These are phyloP conservation scores for Hypoxylon sp. DNA, from an alignment of 2,329 filamentous ascomycete genomes.

Conservation along the genomic window DNA sequence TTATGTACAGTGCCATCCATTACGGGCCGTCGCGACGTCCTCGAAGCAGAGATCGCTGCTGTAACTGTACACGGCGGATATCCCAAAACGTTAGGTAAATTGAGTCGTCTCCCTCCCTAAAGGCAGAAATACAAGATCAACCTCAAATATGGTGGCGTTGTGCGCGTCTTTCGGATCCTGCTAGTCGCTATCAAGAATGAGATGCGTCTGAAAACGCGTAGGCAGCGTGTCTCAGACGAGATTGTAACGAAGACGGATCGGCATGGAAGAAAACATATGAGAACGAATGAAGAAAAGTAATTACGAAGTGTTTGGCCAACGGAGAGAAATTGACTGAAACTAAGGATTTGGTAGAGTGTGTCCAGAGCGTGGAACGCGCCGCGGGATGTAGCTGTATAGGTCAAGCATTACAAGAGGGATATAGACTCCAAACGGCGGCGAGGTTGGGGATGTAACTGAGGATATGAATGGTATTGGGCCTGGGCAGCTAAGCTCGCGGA, in stretches of 20 bases:
- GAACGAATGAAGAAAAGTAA: conserved; percentile 5
- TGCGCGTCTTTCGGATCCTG: neutral
- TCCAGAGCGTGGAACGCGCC: neutral
- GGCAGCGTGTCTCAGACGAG: neutral
- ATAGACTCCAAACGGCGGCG: neutral
- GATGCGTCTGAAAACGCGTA: neutral
- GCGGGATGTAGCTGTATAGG: neutral
- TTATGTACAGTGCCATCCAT: conserved; percentile 26
- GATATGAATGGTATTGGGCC: conserved; percentile 24
- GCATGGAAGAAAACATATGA: neutral
- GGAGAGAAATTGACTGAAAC: neutral
- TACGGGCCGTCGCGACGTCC: conserved; percentile 1
- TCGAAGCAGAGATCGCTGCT: neutral
- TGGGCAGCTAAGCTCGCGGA: conserved; percentile 12
- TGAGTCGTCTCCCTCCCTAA: neutral
- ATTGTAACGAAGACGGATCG: neutral
- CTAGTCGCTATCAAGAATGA: neutral
- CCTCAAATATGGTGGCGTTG: neutral
- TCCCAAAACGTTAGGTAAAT: neutral
- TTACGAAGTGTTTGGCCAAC: conserved; percentile 1
- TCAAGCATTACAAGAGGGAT: neutral
- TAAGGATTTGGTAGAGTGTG: neutral
- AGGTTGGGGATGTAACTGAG: conserved; percentile 23
- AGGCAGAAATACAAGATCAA: neutral
- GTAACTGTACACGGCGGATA: neutral